Base-by-base conservation (phyloP, 1,284 basidiomycete species). In the Ganoderma multipileum region DNA sequence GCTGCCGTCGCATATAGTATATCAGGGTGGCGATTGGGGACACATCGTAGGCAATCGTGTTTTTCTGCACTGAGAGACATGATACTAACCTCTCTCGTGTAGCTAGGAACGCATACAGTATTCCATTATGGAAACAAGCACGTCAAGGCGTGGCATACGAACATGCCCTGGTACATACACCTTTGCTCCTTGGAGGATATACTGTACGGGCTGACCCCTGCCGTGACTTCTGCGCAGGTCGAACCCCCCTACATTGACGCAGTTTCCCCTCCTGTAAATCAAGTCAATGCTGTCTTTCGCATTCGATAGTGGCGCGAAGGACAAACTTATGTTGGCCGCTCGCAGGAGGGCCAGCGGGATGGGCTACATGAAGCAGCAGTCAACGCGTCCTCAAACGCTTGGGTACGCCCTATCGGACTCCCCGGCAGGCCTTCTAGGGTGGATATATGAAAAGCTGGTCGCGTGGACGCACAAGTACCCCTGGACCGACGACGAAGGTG, bases 331-430 rank as follows among this genome's bases (percentile, higher is more conserved):
- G 11, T 2, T 3, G 11, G 8, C 12, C 23, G 26, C 44, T 23
- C 44, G 44, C 11, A 26, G 80, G 69, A 16, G 4, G 0, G 61
- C 67, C 0, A 70, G 70, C 38, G 83, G 82, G 6, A 65, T 41
- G 3, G 87, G 84, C 9, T 89, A 88, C 71, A 63, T 71, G 8
- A 33, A 28, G 1, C 68, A 81, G 61, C 89, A 89, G 52, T 64
- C 78, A 0, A 87, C 85, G 0, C 82, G 83, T 63, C 88, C 88
- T 0, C 87, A 89, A 72, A 90, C 87, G 0, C 73, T 90, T 2
- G 88, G 86, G 0, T 89, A 89, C 70, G 74, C 79, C 9, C 78
- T 90, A 1, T 76, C 83, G 0, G 89, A 89, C 71, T 89, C 87
- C 18, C 89, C 89, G n/a, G 80, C 82, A 4, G 87, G 85, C 0